Evolutionary conservation across 768 basidiomycete genomes (phyloP).

Genomic region (Mycena epipterygia): DNA sequence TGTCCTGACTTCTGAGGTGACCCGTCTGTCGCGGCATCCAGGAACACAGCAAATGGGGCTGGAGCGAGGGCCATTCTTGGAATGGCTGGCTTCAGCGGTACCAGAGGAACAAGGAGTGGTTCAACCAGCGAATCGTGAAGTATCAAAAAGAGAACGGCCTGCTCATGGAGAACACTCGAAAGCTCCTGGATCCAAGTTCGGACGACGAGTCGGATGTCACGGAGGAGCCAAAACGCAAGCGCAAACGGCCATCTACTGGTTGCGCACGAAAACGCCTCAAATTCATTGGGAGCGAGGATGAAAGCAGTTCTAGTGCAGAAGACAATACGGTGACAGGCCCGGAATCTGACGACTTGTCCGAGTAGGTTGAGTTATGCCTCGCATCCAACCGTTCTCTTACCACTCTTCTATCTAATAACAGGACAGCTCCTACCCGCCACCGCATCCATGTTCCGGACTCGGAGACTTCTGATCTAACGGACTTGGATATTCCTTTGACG

Average conservation of each 20-base stretch:
- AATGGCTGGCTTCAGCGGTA: slow-evolving; percentile 79
- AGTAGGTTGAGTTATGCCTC: neutral
- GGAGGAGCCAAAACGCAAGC: slow-evolving; percentile 16
- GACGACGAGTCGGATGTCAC: slow-evolving; percentile 8
- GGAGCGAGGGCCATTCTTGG: slow-evolving; percentile 66
- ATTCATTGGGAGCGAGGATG: neutral
- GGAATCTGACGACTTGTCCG: neutral
- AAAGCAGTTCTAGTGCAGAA: slow-evolving; percentile 15
- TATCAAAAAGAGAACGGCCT: slow-evolving; percentile 52
- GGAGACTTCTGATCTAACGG: slow-evolving; percentile 22
- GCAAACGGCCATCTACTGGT: neutral
- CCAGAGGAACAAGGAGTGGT: slow-evolving; percentile 55
- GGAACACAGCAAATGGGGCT: slow-evolving; percentile 61
- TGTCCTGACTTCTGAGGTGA: neutral
- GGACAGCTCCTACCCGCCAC: neutral
- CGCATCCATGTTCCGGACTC: slow-evolving; percentile 21
- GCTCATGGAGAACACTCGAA: slow-evolving; percentile 16
- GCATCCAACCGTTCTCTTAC: neutral
- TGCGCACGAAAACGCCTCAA: slow-evolving; percentile 19
- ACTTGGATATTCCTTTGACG: neutral
- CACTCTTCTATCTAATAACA: too few species aligned
- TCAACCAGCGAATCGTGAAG: slow-evolving; percentile 57
- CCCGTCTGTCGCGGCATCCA: slow-evolving; percentile 41
- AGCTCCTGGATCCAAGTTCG: slow-evolving; percentile 20
- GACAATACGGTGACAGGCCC: neutral